phyloP scores from a whole-genome alignment of 805 yeast species.

The Barnettozyma californica region DNA sequence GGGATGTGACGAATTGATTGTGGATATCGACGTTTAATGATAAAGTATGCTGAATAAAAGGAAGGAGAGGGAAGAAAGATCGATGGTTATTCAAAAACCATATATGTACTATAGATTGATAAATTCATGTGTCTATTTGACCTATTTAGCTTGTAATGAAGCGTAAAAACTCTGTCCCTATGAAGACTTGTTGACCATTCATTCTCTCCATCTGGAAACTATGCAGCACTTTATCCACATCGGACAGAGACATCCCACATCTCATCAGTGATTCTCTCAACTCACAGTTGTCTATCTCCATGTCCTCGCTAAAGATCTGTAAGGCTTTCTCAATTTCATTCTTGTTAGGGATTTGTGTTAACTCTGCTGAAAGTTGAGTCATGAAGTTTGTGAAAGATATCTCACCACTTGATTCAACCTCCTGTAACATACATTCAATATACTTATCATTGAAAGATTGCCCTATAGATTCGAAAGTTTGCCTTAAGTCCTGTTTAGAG shows the following conservation, averaged over 20 bases:
- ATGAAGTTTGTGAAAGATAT: slow-evolving; percentile 57
- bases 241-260: slow-evolving; percentile 44
- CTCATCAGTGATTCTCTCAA: slow-evolving; percentile 45
- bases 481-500: slow-evolving; percentile 47
- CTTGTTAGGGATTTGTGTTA: slow-evolving; percentile 46
- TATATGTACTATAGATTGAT: neutral
- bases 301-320: slow-evolving; percentile 40
- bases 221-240: slow-evolving; percentile 23
- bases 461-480: slow-evolving; percentile 49
- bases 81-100: neutral
- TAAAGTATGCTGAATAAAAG: slow-evolving; percentile 6
- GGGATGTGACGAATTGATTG: slow-evolving; percentile 97
- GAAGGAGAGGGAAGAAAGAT: neutral
- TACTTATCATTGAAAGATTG: slow-evolving; percentile 37
- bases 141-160: slow-evolving; percentile 12
- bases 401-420: slow-evolving; percentile 28
- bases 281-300: slow-evolving; percentile 43
- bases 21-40: slow-evolving; percentile 51
- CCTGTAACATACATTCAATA: slow-evolving; percentile 40
- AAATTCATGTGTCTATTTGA: neutral
- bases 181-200: slow-evolving; percentile 53
- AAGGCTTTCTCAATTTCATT: slow-evolving; percentile 56
- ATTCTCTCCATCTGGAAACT: slow-evolving; percentile 31
- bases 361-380: slow-evolving; percentile 52
- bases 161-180: slow-evolving; percentile 60